Evolutionary conservation across 1,139 yeast species (phyloP), one percentile per base, ranked within the genome.

Genomic region (Diutina sp.): DNA sequence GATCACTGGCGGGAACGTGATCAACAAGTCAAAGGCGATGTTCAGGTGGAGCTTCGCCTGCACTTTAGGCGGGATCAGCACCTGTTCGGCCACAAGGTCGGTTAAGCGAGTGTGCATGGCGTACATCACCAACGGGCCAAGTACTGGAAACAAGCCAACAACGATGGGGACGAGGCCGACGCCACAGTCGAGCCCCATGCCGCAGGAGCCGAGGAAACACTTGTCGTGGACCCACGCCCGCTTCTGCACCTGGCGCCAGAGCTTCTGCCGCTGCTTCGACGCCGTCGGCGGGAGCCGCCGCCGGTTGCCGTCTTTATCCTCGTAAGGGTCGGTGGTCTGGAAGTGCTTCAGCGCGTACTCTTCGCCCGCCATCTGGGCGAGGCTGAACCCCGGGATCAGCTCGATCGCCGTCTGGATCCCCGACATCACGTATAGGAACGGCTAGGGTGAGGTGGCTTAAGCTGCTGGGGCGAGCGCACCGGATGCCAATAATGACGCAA

Each of bases 171-270:
- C 91, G 64, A 85, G 69, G 0, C 97, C 97, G 28, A 88, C 63
- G 1, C 95, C 91, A 65, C 89, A 73, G 70, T 87, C 90, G 65
- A 87, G 70, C 44, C 93, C 86, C 64, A 75, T 73, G 0, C 78
- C 77, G 61, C 84, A 86, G 61, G 91, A 85, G 1, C 95, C 95
- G 63, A 88, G 74, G 58, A 84, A 80, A 65, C 95, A 87, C 62
- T 80, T 78, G 66, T 91, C 98, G 65, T 90, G 91, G 8, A 77
- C 66, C 97, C 97, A 91, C 0, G 97, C 97, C 61, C 80, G 77
- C 55, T 71, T 76, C 64, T 85, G 91, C n/a, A 90, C 74, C 50
- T 68, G 71, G 64, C 83, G 86, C 95, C 95, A 90, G 12, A 78
- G 70, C 64, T 79, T 78, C 55, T 78, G 81, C 62, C 90, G 95